Evolutionary conservation across 176 grass and related monocot genomes (phyloP).

Genomic region (Ensete ventricosum): DNA sequence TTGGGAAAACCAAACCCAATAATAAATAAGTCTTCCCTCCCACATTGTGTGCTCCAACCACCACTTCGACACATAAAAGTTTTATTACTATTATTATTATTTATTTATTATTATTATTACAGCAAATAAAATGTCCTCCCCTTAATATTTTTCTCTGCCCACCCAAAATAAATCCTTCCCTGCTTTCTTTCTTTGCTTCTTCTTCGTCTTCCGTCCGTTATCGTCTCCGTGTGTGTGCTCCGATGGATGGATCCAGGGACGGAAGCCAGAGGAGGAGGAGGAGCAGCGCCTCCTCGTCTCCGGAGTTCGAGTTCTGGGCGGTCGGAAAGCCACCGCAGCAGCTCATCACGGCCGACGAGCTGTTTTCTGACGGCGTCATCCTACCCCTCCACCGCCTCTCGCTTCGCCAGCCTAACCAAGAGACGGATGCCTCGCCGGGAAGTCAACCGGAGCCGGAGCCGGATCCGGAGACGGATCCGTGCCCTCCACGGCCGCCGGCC

Average conservation of each 20-base stretch:
- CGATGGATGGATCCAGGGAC: background rate
- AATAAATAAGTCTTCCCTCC: no score
- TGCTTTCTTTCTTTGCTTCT: no score
- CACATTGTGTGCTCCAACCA: no score
- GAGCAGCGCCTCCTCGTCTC: conserved; percentile 36
- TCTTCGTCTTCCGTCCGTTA: background rate
- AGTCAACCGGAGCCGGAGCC: background rate
- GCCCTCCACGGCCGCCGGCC: background rate
- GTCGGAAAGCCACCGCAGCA: conserved; percentile 2
- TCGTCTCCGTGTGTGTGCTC: background rate
- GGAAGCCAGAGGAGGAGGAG: conserved; percentile 30
- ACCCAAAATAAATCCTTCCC: background rate
- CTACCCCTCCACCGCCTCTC: conserved; percentile 36
- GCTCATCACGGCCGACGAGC: conserved; percentile 56
- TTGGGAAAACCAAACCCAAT: no score
- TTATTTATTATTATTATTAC: no score
- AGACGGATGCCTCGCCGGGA: background rate
- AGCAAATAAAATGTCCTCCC: no score
- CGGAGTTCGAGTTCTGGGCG: conserved; percentile 81
- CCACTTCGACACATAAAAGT: no score
- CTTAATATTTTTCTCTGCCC: background rate
- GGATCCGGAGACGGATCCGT: conserved; percentile 18
- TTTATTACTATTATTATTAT: no score
- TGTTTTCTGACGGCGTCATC: conserved; percentile 63
- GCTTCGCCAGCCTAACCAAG: background rate